Conservation (phyloP, 768 basidiomycete species). For the Pleurotus cornucopiae region DNA sequence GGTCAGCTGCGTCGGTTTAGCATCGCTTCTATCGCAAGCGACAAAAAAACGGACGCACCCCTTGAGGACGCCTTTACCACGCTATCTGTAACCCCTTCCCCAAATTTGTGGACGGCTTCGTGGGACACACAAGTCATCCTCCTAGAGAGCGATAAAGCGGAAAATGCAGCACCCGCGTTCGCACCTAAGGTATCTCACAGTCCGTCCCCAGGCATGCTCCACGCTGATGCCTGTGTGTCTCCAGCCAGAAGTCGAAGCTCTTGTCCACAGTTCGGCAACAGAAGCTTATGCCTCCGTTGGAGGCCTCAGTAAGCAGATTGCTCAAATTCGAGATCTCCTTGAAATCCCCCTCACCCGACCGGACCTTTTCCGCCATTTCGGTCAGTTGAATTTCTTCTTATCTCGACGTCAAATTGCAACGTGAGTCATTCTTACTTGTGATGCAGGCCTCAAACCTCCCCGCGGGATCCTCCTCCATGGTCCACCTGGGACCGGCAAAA, state of each 20-base stretch:
- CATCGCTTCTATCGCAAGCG: constrained; percentile 36
- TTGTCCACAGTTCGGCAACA: constrained; percentile 34
- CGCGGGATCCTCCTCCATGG: constrained; percentile 93
- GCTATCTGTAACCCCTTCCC: constrained; percentile 36
- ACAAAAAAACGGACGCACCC: constrained; percentile 11
- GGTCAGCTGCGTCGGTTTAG: constrained; percentile 52
- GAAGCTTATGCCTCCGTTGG: constrained; percentile 83
- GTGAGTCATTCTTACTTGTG: background rate
- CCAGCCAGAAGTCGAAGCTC: constrained; percentile 44
- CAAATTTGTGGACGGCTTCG: constrained; percentile 52
- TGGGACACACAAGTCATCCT: constrained; percentile 67
- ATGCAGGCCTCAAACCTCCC: constrained; percentile 84
- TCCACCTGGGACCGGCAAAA: constrained; percentile 97
- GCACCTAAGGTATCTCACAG: constrained; percentile 31
- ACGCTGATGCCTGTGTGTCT: constrained; percentile 11
- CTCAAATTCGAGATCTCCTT: constrained; percentile 78
- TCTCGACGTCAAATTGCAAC: constrained; percentile 7
- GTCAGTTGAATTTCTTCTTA: constrained; percentile 28
- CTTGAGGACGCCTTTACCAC: constrained; percentile 37
- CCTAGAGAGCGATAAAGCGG: constrained; percentile 21
- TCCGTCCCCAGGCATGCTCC: background rate
- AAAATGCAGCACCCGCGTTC: constrained; percentile 10
- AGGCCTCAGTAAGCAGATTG: constrained; percentile 83
- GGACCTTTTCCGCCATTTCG: constrained; percentile 74
- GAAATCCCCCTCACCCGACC: constrained; percentile 85